Conservation (phyloP, 495 filamentous ascomycete species). For the Trichoderma orchidacearum region DNA sequence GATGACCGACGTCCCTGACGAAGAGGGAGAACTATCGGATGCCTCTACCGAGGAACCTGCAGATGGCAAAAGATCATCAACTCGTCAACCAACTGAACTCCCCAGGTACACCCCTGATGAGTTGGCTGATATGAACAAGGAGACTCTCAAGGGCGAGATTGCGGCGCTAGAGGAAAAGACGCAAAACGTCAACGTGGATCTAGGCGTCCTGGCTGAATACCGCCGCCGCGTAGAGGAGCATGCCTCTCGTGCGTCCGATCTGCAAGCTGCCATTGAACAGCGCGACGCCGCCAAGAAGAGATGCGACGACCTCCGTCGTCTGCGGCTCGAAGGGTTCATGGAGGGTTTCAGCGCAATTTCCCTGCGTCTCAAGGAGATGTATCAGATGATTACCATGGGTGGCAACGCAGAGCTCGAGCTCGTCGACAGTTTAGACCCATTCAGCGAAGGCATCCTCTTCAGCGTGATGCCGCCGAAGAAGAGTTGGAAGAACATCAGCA, state of each 20-base stretch:
- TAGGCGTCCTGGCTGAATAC: constrained; percentile 86
- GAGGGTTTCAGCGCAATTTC: constrained; percentile 92
- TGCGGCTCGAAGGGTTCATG: constrained; percentile 95
- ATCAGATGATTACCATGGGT: constrained; percentile 99
- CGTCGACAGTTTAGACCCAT: constrained; percentile 89
- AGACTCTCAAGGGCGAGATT: constrained; percentile 73
- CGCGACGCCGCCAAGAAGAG: constrained; percentile 81
- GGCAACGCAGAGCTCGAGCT: constrained; percentile 96
- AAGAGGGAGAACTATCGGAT: constrained; percentile 8
- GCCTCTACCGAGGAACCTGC: constrained; percentile 13
- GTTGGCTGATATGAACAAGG: constrained; percentile 83
- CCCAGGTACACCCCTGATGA: constrained; percentile 83
- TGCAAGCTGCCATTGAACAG: constrained; percentile 55
- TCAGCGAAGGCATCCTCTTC: constrained; percentile 93
- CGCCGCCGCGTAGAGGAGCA: constrained; percentile 82
- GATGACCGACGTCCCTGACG: constrained; percentile 6
- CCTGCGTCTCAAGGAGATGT: constrained; percentile 97
- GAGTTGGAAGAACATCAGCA: constrained; percentile 98
- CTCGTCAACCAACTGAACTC: constrained; percentile 33
- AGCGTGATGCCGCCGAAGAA: constrained; percentile 99
- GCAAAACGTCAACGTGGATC: constrained; percentile 75
- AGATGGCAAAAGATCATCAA: constrained; percentile 9
- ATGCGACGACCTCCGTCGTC: constrained; percentile 77
- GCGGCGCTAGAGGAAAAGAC: constrained; percentile 86
- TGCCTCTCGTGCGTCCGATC: constrained; percentile 63